Conservation (phyloP, 805 yeast species). For the Yarrowia yakushimensis region DNA sequence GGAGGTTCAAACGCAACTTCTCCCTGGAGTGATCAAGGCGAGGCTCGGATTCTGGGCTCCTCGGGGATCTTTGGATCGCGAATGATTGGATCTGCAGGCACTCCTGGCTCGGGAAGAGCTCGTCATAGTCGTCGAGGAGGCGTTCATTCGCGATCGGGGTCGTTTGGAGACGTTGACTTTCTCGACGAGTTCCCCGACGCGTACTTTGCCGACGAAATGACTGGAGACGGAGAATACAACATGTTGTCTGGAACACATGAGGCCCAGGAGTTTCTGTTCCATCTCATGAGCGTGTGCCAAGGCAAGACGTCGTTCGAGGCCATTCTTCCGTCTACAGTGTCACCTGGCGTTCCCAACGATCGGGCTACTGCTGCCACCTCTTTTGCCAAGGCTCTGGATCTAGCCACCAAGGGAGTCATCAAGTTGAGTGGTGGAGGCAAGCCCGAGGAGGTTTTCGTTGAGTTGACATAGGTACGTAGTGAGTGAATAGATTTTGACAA, state of each 20-base stretch:
- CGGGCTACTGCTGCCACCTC: neutral
- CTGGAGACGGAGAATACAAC: neutral
- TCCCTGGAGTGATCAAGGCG: constrained; percentile 1
- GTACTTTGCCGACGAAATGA: neutral
- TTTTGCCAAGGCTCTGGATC: neutral
- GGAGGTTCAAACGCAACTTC: neutral
- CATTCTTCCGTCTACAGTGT: neutral
- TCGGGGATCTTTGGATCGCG: neutral
- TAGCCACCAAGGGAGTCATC: neutral
- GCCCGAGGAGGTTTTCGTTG: neutral
- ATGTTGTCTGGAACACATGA: constrained; percentile 8
- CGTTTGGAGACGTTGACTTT: constrained; percentile 1
- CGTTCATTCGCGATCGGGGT: neutral
- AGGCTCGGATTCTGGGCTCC: neutral
- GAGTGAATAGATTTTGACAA: no score
- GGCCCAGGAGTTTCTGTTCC: constrained; percentile 14
- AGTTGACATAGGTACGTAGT: neutral
- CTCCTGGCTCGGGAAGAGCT: constrained; percentile 8
- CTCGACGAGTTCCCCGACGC: neutral
- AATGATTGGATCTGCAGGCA: neutral
- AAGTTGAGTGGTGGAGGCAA: neutral
- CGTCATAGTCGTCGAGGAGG: constrained; percentile 1
- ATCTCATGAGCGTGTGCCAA: constrained; percentile 8
- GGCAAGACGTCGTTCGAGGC: constrained; percentile 29
- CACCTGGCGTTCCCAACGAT: neutral